phyloP scores from a whole-genome alignment of 371 early-diverging fungal genomes.

The Batkoa obscura region DNA sequence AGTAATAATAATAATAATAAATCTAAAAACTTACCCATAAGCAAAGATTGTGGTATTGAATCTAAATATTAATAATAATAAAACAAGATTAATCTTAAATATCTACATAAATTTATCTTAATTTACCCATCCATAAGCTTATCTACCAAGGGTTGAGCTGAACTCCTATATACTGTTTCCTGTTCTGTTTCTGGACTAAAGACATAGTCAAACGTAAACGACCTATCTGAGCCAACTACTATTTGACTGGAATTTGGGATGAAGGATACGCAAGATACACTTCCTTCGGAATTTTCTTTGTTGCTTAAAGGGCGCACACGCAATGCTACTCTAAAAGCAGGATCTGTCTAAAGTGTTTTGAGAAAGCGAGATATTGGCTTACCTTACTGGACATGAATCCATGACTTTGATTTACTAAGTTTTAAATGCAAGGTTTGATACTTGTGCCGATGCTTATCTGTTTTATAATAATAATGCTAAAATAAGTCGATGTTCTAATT shows the following conservation, averaged over 20 bases:
- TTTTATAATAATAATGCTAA: too few relatives aligned
- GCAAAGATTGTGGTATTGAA: conserved; percentile 30
- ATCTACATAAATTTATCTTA: background rate
- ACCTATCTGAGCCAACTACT: conserved; percentile 35
- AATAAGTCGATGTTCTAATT: too few relatives aligned
- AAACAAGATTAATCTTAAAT: background rate
- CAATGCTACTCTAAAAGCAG: conserved; percentile 41
- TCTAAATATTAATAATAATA: background rate
- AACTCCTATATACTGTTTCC: conserved; percentile 44
- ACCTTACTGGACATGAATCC: background rate
- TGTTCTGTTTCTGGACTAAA: conserved; percentile 54
- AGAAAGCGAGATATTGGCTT: background rate
- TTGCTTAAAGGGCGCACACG: conserved; percentile 57
- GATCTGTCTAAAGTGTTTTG: background rate
- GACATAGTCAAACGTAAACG: conserved; percentile 74
- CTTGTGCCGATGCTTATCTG: too few relatives aligned
- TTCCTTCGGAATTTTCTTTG: conserved; percentile 48
- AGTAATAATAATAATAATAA: conserved; percentile 40
- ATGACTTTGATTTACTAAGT: background rate
- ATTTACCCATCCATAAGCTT: conserved; percentile 61
- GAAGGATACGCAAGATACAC: conserved; percentile 42
- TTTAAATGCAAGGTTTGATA: too few relatives aligned
- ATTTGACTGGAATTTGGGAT: conserved; percentile 39
- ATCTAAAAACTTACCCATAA: conserved; percentile 11
- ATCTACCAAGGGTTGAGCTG: conserved; percentile 38